Evolutionary conservation across 2,329 filamentous ascomycete genomes (phyloP), one percentile per base, ranked within the genome.

Genomic region (Cladosporium sp.): DNA sequence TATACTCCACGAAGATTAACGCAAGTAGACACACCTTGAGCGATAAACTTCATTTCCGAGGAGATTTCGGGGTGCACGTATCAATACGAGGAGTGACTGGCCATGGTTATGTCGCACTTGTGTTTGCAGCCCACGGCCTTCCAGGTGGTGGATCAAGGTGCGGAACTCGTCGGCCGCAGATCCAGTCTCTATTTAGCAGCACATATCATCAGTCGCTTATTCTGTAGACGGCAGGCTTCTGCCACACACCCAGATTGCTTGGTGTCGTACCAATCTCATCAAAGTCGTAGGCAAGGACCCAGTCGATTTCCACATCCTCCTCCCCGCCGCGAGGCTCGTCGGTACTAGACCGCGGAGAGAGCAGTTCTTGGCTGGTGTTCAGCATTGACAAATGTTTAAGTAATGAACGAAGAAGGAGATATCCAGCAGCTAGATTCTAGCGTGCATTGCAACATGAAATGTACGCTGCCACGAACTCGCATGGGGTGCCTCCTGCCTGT

Each of bases 271-370:
- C 54, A 14, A 56, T 47, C 20, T 56, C 54, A 40, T 49, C 54
- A 20, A 56, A 56, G 54, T 56, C 42, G 30, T 56, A 56, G n/a
- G 54, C 34, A 39, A 56, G 54, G 12, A 56, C 54, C 54, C 54
- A 56, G n/a, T 56, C 54, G 22, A 56, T 56, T 39, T 56, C 54
- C 20, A 56, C 42, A 17, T 56, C 54, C n/a, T 49, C 54, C 22
- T 56, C 54, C 15, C 54, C 54, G 15, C 40, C 38, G 6, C 54
- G 54, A 47, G 54, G 40, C 54, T 56, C 54, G 5, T 56, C 54
- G 28, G 34, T 56, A n/a, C 54, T 56, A 14, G 54, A 56, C 19
- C 54, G 54, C 14, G 54, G 54, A 22, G 54, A 56, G 34, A 56
- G 30, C 11, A 38, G 30, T 9, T 49, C 54, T 25, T 37, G 30